Evolutionary conservation across 2,329 filamentous ascomycete genomes (phyloP).

Genomic region (Aspergillus latus): DNA sequence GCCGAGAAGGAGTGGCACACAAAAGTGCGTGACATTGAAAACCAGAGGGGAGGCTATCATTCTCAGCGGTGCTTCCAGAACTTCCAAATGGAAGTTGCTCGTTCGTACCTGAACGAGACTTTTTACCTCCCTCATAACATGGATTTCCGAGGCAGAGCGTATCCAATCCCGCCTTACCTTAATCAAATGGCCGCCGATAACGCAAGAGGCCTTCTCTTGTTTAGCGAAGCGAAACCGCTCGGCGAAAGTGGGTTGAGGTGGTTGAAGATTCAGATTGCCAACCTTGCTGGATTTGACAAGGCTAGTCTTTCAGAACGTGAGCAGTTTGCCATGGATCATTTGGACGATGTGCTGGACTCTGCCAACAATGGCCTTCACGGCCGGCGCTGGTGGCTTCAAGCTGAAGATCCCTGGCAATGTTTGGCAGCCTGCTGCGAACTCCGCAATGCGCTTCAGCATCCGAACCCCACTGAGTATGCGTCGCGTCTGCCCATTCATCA

Average conservation of each 20-base stretch:
- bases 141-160: constrained; percentile 93
- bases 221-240: constrained; percentile 76
- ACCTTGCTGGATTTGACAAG: constrained; percentile 90
- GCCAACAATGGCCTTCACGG: constrained; percentile 76
- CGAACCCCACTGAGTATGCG: constrained; percentile 73
- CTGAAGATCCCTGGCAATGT: constrained; percentile 95
- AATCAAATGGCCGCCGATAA: constrained; percentile 98
- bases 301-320: constrained; percentile 84
- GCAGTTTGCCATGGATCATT: constrained; percentile 71
- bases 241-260: constrained; percentile 74
- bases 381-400: constrained; percentile 80
- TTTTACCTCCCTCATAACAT: constrained; percentile 96
- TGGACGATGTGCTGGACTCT: constrained; percentile 78
- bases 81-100: constrained; percentile 89
- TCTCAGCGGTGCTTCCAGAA: constrained; percentile 95
- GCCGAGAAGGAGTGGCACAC: constrained; percentile 64
- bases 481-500: constrained; percentile 89
- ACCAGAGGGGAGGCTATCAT: constrained; percentile 70
- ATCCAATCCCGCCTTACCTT: constrained; percentile 88
- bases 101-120: constrained; percentile 76
- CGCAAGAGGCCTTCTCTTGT: constrained; percentile 76
- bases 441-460: constrained; percentile 70
- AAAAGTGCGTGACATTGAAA: constrained; percentile 66
- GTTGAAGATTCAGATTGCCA: constrained; percentile 93
- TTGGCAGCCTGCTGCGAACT: constrained; percentile 87